Percentiles rank a stretch among this genome's conserved stretches.
These are phyloP conservation scores for Knoxia roxburghii DNA, from an alignment of 257 asterid species.

Conservation along the genomic window DNA sequence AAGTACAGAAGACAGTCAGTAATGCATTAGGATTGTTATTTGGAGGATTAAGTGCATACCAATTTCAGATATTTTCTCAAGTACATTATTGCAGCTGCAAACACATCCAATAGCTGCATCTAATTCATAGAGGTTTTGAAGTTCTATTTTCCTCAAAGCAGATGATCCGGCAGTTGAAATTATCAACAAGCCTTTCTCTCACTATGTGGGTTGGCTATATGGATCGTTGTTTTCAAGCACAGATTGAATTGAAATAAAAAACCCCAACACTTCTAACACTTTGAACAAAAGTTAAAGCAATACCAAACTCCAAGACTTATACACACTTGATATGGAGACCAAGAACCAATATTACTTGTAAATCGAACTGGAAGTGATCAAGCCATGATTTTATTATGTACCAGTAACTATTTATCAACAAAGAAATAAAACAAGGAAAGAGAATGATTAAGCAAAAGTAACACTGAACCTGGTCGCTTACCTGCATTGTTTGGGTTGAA, in stretches of 20 bases:
- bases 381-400: neutral
- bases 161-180: neutral
- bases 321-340: neutral
- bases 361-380: neutral
- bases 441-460: neutral
- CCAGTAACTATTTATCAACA: neutral
- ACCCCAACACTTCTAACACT: neutral
- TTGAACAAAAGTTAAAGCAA: neutral
- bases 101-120: neutral
- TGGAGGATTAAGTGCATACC: neutral
- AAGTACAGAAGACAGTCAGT: neutral
- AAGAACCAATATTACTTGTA: neutral
- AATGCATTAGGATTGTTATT: too few species aligned
- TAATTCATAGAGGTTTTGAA: neutral
- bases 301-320: neutral
- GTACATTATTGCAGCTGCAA: neutral
- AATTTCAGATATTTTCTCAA: neutral
- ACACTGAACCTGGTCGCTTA: constrained; percentile 13
- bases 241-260: neutral
- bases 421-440: neutral
- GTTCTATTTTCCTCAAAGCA: neutral
- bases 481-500: constrained; percentile 50
- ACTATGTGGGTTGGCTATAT: too few species aligned
- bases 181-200: too few species aligned
- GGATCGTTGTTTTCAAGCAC: neutral